Evolutionary conservation across 2,329 filamentous ascomycete genomes (phyloP), one percentile per base, ranked within the genome.

Genomic region (Penicillium corylophilum): DNA sequence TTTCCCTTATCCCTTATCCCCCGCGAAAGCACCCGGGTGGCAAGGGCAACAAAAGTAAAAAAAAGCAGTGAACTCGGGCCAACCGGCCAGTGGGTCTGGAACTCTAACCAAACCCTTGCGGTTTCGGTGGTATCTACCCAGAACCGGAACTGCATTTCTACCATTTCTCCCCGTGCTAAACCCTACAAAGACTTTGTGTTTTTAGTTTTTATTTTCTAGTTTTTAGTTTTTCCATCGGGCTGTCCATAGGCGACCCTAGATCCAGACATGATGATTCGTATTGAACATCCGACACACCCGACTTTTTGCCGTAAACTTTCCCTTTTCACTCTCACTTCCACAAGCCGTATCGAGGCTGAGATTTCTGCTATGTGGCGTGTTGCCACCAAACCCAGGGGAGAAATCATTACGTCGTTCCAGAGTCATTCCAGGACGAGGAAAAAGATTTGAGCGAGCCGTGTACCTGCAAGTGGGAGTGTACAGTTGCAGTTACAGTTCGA

Each of bases 11-110:
- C 44, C 48, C 57, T 64, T 64, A 63, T 64, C 54, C 63, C 63
- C 62, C 62, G 55, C 61, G 62, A 64, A 64, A 61, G 56, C 31
- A 47, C 46, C 50, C 51, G 48, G 38, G 44, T 49, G 44, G 53
- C 48, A 38, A 55, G n/a, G n/a, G n/a, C n/a, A 55, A 51, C 6
- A 38, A 12, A 22, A 20, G 13, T 13, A 38, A 20, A 28, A 33
- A 33, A 33, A 33, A 28, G 24, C 9, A 28, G 26, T 33, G 29
- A 28, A 28, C 26, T n/a, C 33, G 33, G 33, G 29, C n/a, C 31
- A 20, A 20, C 10, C 16, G 16, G 28, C 46, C 46, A 39, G 40
- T 51, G 51, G 51, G 51, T 54, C 48, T 31, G 18, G 39, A 38
- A 40, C 8, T 29, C 4, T 23, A 35, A 31, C 7, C 33, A 29